These are phyloP conservation scores for Synchytrium microbalum DNA, from an alignment of 371 early-diverging fungal species.

Conservation along the genomic window DNA sequence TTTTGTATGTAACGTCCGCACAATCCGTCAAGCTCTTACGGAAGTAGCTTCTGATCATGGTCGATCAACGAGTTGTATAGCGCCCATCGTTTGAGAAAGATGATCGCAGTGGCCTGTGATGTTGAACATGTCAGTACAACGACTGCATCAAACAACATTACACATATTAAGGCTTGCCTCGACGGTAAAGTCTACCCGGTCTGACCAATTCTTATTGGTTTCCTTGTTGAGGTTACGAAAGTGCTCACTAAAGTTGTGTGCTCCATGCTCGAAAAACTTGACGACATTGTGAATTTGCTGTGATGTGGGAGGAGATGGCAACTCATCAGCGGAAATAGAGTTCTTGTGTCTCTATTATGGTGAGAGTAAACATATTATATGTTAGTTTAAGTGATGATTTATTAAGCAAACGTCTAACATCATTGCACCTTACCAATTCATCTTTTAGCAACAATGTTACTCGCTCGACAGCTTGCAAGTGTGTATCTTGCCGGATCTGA, in stretches of 20 bases:
- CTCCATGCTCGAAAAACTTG: background rate
- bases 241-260: background rate
- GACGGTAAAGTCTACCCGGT: background rate
- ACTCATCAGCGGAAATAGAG: background rate
- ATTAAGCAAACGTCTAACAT: too few relatives aligned
- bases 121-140: background rate
- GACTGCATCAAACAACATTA: background rate
- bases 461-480: background rate
- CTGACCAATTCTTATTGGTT: background rate
- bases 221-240: background rate
- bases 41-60: conserved; percentile 75
- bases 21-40: conserved; percentile 34
- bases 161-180: background rate
- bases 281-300: background rate
- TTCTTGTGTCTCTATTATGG: background rate
- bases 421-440: background rate
- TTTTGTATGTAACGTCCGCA: background rate
- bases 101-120: conserved; percentile 73
- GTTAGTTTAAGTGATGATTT: background rate
- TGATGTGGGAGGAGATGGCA: background rate
- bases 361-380: background rate
- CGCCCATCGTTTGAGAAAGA: conserved; percentile 86
- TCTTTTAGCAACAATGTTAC: background rate
- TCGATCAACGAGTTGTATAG: conserved; percentile 80
- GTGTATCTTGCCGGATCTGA: background rate